Evolutionary conservation across 106 monocot genomes (phyloP).

Genomic region (Phalaenopsis equestris): DNA sequence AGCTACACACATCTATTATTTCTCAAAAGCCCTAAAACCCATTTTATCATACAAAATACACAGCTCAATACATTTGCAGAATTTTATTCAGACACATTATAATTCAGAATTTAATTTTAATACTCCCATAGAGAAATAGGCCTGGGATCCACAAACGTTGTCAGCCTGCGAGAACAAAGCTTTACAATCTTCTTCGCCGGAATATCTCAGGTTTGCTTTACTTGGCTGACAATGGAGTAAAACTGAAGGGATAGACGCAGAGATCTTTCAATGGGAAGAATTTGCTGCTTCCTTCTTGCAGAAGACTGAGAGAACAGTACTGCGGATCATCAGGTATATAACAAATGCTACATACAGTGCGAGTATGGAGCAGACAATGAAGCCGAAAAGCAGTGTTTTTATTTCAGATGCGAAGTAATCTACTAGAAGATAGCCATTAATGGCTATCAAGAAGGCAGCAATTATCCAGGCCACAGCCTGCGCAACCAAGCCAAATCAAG

Average conservation of each 20-base stretch:
- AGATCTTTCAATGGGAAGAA: not conserved
- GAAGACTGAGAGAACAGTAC: conserved; percentile 3
- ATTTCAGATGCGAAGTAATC: conserved; percentile 42
- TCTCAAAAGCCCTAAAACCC: no score
- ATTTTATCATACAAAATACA: no score
- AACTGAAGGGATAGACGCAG: not conserved
- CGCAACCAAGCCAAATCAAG: not conserved
- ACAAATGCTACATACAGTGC: conserved; percentile 31
- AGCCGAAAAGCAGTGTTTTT: conserved; percentile 16
- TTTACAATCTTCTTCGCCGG: no score
- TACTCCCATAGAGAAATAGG: no score
- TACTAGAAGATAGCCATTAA: conserved; percentile 50
- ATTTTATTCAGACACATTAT: no score
- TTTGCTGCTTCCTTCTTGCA: not conserved
- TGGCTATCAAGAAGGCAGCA: conserved; percentile 36
- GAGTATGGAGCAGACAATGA: conserved; percentile 15
- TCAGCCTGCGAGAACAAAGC: no score
- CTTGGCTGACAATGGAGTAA: no score
- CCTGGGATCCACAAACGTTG: no score
- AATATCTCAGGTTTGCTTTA: no score
- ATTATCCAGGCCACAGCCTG: conserved; percentile 41
- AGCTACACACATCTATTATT: no score
- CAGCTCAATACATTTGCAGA: no score
- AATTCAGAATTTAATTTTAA: no score
- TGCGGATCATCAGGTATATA: conserved; percentile 27